Evolutionary conservation across 1,284 basidiomycete genomes (phyloP), one percentile per base, ranked within the genome.

Genomic region (Garcileccinum viscosum): DNA sequence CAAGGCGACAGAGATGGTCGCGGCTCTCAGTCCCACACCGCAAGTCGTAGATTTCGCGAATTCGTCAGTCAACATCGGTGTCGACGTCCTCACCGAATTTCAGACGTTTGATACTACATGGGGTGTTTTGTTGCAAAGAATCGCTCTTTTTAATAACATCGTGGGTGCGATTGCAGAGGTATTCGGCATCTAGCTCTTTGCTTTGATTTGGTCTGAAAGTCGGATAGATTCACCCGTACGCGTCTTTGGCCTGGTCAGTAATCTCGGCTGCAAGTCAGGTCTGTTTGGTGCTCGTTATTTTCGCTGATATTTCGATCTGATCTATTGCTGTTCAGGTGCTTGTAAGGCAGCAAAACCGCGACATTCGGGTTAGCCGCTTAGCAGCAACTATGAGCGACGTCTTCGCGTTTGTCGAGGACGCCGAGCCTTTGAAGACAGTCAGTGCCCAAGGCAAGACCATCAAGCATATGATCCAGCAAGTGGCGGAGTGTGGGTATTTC

Each of bases 401-500:
- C 6, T 73, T 75, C 24, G 32, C 37, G 15, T 76, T 77, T 61
- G 67, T 75, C 0, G 30, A 72, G 9, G 60, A 69, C 6, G 66
- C 65, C 0, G 69, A 68, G 2, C 8, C 61, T 5, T 64, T 74
- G 69, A 75, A 64, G 63, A 42, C 8, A 2, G 35, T 72, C 15
- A 19, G 65, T 14, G 58, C 61, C 1, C 71, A 76, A 19, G 53
- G 3, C 7, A 33, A 64, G 12, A n/a, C 58, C 8, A 63, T 77
- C 30, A 72, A 4, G 17, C 30, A 59, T 62, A 24, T 75, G 12
- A 40, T 76, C 30, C 72, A 69, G 22, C 76, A 78, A 11, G 67
- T 78, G 35, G 75, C 76, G n/a, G 76, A 76, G 59, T 75, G 76
- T 42, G 74, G 72, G 8, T 73, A 77, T 44, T 77, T 77, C 44